These are phyloP conservation scores for Hypoxylon sp. DNA, from an alignment of 2,329 filamentous ascomycete species.

Conservation along the genomic window DNA sequence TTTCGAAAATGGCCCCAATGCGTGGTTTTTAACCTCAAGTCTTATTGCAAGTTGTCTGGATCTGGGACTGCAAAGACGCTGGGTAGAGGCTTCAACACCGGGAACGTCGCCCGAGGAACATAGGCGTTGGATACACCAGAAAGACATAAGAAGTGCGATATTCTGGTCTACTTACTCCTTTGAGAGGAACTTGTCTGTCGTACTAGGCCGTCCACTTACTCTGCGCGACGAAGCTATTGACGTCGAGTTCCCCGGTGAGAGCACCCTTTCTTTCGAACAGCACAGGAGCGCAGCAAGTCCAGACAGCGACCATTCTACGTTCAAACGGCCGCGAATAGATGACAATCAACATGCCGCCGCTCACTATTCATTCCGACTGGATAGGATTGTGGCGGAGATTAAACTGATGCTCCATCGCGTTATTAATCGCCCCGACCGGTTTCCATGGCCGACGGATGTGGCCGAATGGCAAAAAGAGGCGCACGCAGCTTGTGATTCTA, in stretches of 20 bases:
- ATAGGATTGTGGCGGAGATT: slow-evolving; percentile 27
- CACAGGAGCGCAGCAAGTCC: not conserved
- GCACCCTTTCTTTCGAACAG: not conserved
- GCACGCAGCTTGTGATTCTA: slow-evolving; percentile 29
- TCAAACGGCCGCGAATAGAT: slow-evolving; percentile 23
- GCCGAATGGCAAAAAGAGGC: slow-evolving; percentile 33
- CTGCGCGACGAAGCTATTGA: slow-evolving; percentile 39
- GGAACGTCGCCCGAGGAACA: slow-evolving; percentile 2
- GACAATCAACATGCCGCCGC: slow-evolving; percentile 22
- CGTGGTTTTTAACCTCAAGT: slow-evolving; percentile 42
- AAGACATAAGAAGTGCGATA: slow-evolving; percentile 37
- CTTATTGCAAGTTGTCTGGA: slow-evolving; percentile 42
- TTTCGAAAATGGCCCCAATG: slow-evolving; percentile 36
- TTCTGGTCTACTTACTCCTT: slow-evolving; percentile 43
- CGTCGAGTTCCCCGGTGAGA: slow-evolving; percentile 31
- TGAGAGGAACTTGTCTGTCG: slow-evolving; percentile 38
- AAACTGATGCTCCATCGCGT: slow-evolving; percentile 32
- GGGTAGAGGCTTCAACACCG: slow-evolving; percentile 13
- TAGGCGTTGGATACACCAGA: slow-evolving; percentile 8
- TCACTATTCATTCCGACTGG: slow-evolving; percentile 28
- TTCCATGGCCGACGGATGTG: slow-evolving; percentile 39
- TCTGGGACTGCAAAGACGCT: slow-evolving; percentile 40
- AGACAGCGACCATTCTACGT: not conserved
- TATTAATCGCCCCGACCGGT: slow-evolving; percentile 35
- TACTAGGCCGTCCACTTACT: slow-evolving; percentile 41